Evolutionary conservation across 2,329 filamentous ascomycete species (phyloP).

Genomic region (Didymella pinodella): DNA sequence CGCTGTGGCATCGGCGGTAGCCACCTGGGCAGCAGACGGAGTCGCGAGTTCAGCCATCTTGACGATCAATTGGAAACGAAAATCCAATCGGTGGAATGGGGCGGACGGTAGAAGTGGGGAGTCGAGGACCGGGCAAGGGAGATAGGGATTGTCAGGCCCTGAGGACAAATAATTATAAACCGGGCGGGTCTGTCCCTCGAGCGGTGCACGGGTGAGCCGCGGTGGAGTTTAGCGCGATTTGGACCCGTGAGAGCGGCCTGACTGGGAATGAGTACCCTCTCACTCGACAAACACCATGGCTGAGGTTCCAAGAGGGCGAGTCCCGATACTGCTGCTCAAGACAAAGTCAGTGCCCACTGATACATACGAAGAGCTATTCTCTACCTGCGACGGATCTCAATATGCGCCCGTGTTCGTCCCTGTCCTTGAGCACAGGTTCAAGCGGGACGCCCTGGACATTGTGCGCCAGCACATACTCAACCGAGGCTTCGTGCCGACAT

Average conservation of each 20-base stretch:
- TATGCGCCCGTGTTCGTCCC: conserved; percentile 77
- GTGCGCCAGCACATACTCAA: conserved; percentile 62
- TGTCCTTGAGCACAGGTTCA: conserved; percentile 75
- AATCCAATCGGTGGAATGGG: conserved; percentile 25
- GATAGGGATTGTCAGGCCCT: conserved; percentile 21
- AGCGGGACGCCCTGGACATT: conserved; percentile 64
- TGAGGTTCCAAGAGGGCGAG: conserved; percentile 30
- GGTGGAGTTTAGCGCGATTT: conserved; percentile 16
- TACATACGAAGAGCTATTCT: conserved; percentile 74
- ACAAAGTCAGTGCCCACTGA: conserved; percentile 76
- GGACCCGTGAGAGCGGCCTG: conserved; percentile 15
- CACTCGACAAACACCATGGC: conserved; percentile 32
- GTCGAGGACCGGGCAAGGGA: conserved; percentile 18
- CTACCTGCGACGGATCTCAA: conserved; percentile 51
- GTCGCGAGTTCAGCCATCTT: conserved; percentile 51
- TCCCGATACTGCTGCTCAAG: conserved; percentile 76
- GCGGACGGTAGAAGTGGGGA: conserved; percentile 22
- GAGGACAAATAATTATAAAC: conserved; percentile 31
- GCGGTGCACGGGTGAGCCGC: conserved; percentile 20
- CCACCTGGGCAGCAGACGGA: conserved; percentile 46
- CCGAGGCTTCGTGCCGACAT: conserved; percentile 49
- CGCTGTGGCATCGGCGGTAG: conserved; percentile 43
- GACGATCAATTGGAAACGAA: conserved; percentile 33
- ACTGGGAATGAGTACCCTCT: conserved; percentile 6
- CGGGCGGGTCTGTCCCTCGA: conserved; percentile 29